Conservation (phyloP, 257 asterid genomes). For the Primulina huaijiensis region DNA sequence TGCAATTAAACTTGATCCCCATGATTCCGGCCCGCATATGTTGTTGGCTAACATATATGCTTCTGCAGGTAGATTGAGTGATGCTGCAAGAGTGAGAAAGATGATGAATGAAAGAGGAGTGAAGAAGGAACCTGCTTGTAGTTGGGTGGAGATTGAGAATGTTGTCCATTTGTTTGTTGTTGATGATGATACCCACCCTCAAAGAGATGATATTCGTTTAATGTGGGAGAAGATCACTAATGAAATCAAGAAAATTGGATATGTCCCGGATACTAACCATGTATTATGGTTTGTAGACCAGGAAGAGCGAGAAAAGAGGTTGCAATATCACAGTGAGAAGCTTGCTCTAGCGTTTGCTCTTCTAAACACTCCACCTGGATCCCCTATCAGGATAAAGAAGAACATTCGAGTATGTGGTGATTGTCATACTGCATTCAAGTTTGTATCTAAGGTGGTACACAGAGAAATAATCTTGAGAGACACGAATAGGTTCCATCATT, state of each 20-base stretch:
- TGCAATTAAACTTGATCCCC: conserved; percentile 75
- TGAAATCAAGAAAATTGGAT: conserved; percentile 59
- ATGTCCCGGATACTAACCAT: conserved; percentile 70
- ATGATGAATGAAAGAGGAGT: conserved; percentile 71
- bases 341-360: conserved; percentile 81
- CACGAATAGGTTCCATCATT: conserved; percentile 76
- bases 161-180: conserved; percentile 68
- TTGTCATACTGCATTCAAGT: conserved; percentile 69
- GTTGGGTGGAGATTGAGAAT: conserved; percentile 85
- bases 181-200: conserved; percentile 67
- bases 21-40: conserved; percentile 78
- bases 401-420: conserved; percentile 87
- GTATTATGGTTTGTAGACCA: conserved; percentile 63
- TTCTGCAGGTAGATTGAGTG: conserved; percentile 57
- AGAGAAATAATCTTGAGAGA: conserved; percentile 76
- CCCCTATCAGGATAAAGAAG: conserved; percentile 65
- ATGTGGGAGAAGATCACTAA: conserved; percentile 60
- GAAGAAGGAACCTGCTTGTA: conserved; percentile 86
- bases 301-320: conserved; percentile 63
- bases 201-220: conserved; percentile 44
- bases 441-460: conserved; percentile 52
- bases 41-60: conserved; percentile 72
- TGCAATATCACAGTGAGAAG: conserved; percentile 75
- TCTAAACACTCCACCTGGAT: conserved; percentile 45
- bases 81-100: conserved; percentile 76